Percentiles rank a stretch among this genome's conserved stretches.
Conservation (phyloP, 2,329 filamentous ascomycete species). For the Huntiella moniliformis region DNA sequence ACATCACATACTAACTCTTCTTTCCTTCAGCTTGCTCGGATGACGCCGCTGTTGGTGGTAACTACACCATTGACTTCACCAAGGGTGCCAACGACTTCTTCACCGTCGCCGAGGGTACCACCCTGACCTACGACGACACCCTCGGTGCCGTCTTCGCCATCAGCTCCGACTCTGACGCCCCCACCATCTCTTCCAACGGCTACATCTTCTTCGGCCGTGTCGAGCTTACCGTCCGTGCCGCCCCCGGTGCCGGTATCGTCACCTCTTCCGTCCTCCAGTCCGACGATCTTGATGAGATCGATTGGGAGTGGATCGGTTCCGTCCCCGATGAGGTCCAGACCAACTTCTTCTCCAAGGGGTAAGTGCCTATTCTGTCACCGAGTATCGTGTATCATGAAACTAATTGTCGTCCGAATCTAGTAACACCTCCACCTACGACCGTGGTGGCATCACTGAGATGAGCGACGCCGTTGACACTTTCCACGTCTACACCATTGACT, state of each 20-base stretch:
- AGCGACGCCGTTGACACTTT: conserved; percentile 28
- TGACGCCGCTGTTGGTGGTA: conserved; percentile 56
- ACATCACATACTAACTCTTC: background rate
- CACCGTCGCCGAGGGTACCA: conserved; percentile 27
- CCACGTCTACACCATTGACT: conserved; percentile 52
- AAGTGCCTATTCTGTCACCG: background rate
- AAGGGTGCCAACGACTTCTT: conserved; percentile 45
- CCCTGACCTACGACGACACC: conserved; percentile 25
- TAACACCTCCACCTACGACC: conserved; percentile 45
- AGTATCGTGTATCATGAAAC: background rate
- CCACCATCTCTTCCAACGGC: conserved; percentile 58
- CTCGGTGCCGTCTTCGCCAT: conserved; percentile 47
- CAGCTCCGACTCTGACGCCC: conserved; percentile 41
- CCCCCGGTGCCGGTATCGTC: conserved; percentile 68
- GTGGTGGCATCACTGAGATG: conserved; percentile 38
- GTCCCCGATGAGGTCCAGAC: conserved; percentile 58
- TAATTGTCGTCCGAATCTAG: conserved; percentile 2
- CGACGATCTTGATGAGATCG: conserved; percentile 77
- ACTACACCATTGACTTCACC: conserved; percentile 52
- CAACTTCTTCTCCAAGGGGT: conserved; percentile 67
- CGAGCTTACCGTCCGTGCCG: conserved; percentile 59
- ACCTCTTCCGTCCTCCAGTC: conserved; percentile 82
- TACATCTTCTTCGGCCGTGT: conserved; percentile 96
- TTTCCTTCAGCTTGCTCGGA: conserved; percentile 43
- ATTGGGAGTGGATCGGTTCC: conserved; percentile 87